Evolutionary conservation across 345 rosid genomes (phyloP), one percentile per base, ranked within the genome.

Genomic region (Cardiospermum halicacabum): DNA sequence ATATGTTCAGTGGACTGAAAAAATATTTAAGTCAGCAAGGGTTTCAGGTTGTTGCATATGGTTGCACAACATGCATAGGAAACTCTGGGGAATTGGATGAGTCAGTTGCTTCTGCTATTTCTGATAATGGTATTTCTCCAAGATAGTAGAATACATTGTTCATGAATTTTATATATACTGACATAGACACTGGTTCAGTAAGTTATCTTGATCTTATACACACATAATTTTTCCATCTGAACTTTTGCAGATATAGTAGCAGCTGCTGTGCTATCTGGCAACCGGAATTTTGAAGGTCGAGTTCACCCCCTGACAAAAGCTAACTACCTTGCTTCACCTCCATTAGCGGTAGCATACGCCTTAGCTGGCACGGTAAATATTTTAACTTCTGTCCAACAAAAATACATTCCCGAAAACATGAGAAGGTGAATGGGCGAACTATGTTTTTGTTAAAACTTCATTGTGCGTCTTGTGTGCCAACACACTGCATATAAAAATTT

Each of bases 261-360:
- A 3, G 73, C 96, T 3, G 97, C 97, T 54, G 97, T 92, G 67
- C 86, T 89, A 4, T 92, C 96, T 63, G 98, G 98, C 26, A 92
- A 92, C 78, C 73, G 96, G 43, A 92, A 92, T 68, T 92, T 92
- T 76, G 98, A 92, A 73, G 96, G 98, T 3, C 89, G 92, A 62
- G 98, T 92, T 67, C 98, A 92, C 68, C 77, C 98, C 11, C 73
- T 92, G 80, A 92, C 98, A 34, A 84, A 95, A 77, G 98, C 98
- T 21, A 92, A 92, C 82, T 92, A 87, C 70, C 98, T 92, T 61
- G 98, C 98, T 72, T 92, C 96, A 36, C 98, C 98, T 48, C 98
- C 96, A 47, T 69, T 92, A 69, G 98, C 89, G 58, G 96, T 92
- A 60, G 92, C 95, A 54, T 92, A 92, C 81, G 96, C 98, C 60